phyloP scores from a whole-genome alignment of 169 alveolate genomes.

The Babesia sp. region DNA sequence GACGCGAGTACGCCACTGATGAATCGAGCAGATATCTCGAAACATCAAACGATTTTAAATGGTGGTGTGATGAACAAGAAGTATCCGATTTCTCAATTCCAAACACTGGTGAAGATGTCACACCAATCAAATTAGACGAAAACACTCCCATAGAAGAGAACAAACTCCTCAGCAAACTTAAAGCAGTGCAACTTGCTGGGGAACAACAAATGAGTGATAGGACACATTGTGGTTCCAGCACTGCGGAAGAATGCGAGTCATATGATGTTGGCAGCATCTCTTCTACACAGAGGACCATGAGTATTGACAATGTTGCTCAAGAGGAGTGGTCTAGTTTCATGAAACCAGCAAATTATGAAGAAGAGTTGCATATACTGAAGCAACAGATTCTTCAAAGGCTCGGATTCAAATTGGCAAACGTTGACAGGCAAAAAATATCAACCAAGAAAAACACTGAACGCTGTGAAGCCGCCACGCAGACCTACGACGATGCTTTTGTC shows the following conservation, averaged over 20 bases:
- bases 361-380: constrained; percentile 16
- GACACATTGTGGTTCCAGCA: constrained; percentile 19
- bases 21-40: constrained; percentile 10
- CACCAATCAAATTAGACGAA: constrained; percentile 14
- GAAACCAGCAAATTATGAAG: constrained; percentile 32
- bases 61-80: constrained; percentile 65
- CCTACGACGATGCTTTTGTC: neutral
- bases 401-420: constrained; percentile 15
- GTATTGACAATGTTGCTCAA: neutral
- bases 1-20: neutral
- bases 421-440: neutral
- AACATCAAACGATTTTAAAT: constrained; percentile 33
- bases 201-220: constrained; percentile 21
- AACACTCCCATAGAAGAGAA: constrained; percentile 1
- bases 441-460: neutral
- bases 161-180: neutral
- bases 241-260: constrained; percentile 7
- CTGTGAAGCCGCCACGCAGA: constrained; percentile 22
- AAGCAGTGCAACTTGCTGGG: neutral
- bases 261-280: neutral
- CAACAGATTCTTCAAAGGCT: constrained; percentile 32
- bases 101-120: constrained; percentile 35
- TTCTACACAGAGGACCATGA: neutral
- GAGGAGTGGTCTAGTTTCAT: constrained; percentile 54
- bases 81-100: constrained; percentile 24